Evolutionary conservation across 768 basidiomycete species (phyloP).

Genomic region (Zangia roseola): DNA sequence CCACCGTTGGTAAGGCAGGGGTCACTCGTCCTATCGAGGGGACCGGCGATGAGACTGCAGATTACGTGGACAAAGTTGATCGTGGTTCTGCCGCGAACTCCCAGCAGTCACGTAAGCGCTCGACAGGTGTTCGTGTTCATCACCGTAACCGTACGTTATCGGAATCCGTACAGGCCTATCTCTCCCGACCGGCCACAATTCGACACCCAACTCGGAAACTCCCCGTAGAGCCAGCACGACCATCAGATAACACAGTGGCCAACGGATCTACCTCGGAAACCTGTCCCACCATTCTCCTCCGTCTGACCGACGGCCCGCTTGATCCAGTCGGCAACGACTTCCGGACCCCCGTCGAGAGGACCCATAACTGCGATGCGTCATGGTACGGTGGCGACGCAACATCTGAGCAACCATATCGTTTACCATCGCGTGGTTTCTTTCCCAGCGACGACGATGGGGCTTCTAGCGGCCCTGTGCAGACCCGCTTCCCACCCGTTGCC

Average conservation of each 20-base stretch:
- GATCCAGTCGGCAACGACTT: neutral
- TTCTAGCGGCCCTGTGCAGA: neutral
- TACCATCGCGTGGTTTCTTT: too few species aligned
- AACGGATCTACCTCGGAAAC: neutral
- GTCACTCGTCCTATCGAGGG: neutral
- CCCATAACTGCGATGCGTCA: neutral
- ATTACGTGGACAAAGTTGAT: constrained; percentile 9
- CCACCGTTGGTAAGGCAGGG: neutral
- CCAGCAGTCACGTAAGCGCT: constrained; percentile 20
- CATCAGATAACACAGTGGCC: too few species aligned
- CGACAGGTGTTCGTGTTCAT: constrained; percentile 12
- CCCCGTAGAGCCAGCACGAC: too few species aligned
- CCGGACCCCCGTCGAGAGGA: neutral
- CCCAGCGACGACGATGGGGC: neutral
- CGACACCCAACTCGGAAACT: neutral
- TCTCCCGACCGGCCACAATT: constrained; percentile 23
- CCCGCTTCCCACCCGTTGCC: neutral
- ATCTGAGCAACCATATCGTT: neutral
- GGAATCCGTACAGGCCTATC: constrained; percentile 50
- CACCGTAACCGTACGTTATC: constrained; percentile 43
- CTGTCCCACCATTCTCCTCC: constrained; percentile 2
- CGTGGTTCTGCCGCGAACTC: constrained; percentile 17
- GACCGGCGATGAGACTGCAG: neutral
- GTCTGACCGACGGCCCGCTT: constrained; percentile 1
- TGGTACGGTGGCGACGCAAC: neutral